A percentile compares a stretch with the other conserved stretches of the same genome.
Evolutionary conservation across 345 rosid species (phyloP).

Genomic region (Eucalyptus tenuipes): DNA sequence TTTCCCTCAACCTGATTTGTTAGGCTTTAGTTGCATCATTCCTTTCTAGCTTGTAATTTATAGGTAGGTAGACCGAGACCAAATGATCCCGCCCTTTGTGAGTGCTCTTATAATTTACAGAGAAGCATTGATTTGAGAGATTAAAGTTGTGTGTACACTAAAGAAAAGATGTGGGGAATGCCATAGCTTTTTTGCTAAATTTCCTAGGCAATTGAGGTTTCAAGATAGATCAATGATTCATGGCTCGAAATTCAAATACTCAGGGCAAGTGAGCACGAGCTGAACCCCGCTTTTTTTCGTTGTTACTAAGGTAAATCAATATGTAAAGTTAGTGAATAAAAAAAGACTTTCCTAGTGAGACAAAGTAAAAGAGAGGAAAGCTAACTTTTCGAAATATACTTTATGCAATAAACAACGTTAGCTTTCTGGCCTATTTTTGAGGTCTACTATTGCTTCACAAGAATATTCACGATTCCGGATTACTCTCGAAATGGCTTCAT

Average conservation of each 20-base stretch:
- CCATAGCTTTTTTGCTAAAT: neutral
- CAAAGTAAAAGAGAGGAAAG: neutral
- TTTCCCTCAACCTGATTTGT: neutral
- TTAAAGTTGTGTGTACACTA: neutral
- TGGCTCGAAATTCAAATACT: neutral
- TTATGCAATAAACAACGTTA: neutral
- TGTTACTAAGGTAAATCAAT: neutral
- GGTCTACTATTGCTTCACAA: neutral
- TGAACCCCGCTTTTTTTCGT: neutral
- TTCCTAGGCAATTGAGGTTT: neutral
- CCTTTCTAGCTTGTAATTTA: neutral
- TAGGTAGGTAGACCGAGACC: neutral
- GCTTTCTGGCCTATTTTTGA: neutral
- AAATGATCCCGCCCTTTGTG: neutral
- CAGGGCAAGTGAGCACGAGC: neutral
- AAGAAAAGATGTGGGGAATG: neutral
- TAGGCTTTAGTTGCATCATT: neutral
- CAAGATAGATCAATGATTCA: neutral
- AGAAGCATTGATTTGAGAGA: neutral
- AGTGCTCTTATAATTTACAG: neutral
- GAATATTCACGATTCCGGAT: neutral
- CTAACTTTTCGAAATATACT: neutral
- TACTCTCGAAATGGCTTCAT: neutral
- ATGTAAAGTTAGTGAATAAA: neutral
- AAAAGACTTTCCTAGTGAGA: accelerated